Evolutionary conservation across 225 moss, liverwort and hornwort genomes (phyloP), one percentile per base, ranked within the genome.

Genomic region (Bryum argenteum): DNA sequence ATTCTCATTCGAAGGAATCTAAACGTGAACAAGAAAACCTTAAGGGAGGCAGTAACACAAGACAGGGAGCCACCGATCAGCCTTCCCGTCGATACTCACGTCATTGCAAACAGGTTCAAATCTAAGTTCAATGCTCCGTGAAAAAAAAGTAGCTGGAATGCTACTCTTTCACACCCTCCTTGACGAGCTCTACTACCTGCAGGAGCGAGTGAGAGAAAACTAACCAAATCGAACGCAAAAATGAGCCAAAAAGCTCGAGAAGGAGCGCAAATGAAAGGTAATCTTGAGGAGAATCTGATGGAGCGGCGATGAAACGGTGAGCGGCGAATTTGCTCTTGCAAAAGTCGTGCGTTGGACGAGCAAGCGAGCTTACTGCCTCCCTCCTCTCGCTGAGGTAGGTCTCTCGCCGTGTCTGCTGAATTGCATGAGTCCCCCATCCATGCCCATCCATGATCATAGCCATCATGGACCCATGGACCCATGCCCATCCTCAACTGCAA

Each of bases 351-450:
- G 44, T 0, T 33, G 4, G 7, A 6, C 33, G 33, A 33, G 33
- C 33, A 33, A 33, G 55, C n/a, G 63, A 10, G 53, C 54, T 54
- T 22, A 11, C 59, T 42, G 72, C 53, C 63, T 77, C 52, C 48
- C 51, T 51, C 44, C 62, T 51, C 50, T 63, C 23, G 64, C 44
- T 64, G 59, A 42, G 63, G 81, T 79, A 77, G 77, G 80, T 74
- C 69, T 70, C 65, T 71, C 38, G 66, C 77, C 77, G 77, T 84
- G 84, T 84, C 84, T 80, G 84, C 84, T 84, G 84, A 84, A 84
- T 84, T 74, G 77, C 71, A 75, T 72, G 76, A 58, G 56, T 4
- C 65, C 52, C 50, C 52, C 50, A 33, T 8, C 51, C 75, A 38
- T 58, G 71, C 14, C 51, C 58, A 75, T 26, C 66, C 16, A 72